phyloP scores from a whole-genome alignment of 768 basidiomycete genomes.

The Lentinula sp. region DNA sequence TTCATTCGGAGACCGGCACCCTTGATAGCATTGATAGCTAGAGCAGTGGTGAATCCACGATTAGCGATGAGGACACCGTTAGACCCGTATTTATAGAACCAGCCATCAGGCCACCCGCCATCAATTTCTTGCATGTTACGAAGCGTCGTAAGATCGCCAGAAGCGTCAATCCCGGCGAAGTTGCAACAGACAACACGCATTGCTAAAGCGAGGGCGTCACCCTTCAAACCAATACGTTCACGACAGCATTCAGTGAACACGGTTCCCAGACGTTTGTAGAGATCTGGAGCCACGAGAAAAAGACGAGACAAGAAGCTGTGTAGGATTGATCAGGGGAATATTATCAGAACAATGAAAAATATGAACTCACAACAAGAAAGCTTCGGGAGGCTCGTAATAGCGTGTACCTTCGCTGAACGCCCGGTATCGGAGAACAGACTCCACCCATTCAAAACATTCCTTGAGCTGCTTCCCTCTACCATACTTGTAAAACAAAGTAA shows the following conservation, averaged over 20 bases:
- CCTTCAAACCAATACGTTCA: slow-evolving; percentile 43
- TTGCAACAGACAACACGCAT: slow-evolving; percentile 47
- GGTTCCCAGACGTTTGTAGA: slow-evolving; percentile 30
- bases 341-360: not conserved
- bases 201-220: slow-evolving; percentile 49
- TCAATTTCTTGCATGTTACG: slow-evolving; percentile 45
- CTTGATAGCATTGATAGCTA: slow-evolving; percentile 44
- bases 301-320: slow-evolving; percentile 45
- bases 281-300: slow-evolving; percentile 30
- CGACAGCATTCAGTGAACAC: slow-evolving; percentile 38
- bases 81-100: slow-evolving; percentile 51
- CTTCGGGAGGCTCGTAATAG: slow-evolving; percentile 38
- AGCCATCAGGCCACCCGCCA: slow-evolving; percentile 50
- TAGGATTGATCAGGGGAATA: slow-evolving; percentile 23
- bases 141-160: slow-evolving; percentile 38
- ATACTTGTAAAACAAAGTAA: slow-evolving; percentile 43
- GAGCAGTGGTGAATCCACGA: slow-evolving; percentile 47
- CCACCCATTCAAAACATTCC: slow-evolving; percentile 41
- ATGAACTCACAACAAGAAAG: not conserved
- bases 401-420: slow-evolving; percentile 51
- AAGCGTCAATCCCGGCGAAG: slow-evolving; percentile 32
- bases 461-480: slow-evolving; percentile 41
- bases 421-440: slow-evolving; percentile 41
- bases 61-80: slow-evolving; percentile 46
- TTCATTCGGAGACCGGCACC: slow-evolving; percentile 1